Base-by-base conservation (phyloP, 345 rosid genomes). In the Sisymbrium irio region DNA sequence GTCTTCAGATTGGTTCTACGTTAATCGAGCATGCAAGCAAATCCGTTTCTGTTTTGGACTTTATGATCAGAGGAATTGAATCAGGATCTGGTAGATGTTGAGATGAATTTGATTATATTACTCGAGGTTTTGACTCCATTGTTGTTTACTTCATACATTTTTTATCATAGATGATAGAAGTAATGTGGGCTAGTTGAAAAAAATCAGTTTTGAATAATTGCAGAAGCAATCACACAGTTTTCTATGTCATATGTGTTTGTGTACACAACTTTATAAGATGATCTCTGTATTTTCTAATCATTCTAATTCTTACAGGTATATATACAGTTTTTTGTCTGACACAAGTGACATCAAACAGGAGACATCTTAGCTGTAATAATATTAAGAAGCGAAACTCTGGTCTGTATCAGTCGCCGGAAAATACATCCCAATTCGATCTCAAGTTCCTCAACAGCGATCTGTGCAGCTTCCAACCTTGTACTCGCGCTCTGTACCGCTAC, bases 371-470 rank as follows among this genome's bases (percentile, higher is more conserved):
- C 69, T 62, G 69, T 72, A 36, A 85, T 85, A 77, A 89, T 84
- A 79, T 89, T 92, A 6, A 86, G 89, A 76, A 89, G 96, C 25
- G 84, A 84, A 74, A 82, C 93, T 79, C 97, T 89, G 35, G 97
- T 88, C 77, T 89, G 91, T 51, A 91, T 91, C 79, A 89, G 77
- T 4, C 92, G 80, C 71, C 90, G 72, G 25, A 76, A 84, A 66
- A 91, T 92, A 79, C 83, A 86, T 20, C 83, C 83, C 8, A 89
- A 7, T 77, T 92, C 96, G 8, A 74, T 75, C 72, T 85, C 89
- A 56, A 89, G 91, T 71, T 86, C 83, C 56, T 89, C 85, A 47
- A 86, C 79, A 41, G 90, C 84, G 35, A 84, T 87, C 80, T 86
- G 85, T 70, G 85, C 86, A 0, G 88, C 88, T 62, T 85, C 89